Evolutionary conservation across 495 filamentous ascomycete genomes (phyloP).

Genomic region (Lasiosphaeria ovina): DNA sequence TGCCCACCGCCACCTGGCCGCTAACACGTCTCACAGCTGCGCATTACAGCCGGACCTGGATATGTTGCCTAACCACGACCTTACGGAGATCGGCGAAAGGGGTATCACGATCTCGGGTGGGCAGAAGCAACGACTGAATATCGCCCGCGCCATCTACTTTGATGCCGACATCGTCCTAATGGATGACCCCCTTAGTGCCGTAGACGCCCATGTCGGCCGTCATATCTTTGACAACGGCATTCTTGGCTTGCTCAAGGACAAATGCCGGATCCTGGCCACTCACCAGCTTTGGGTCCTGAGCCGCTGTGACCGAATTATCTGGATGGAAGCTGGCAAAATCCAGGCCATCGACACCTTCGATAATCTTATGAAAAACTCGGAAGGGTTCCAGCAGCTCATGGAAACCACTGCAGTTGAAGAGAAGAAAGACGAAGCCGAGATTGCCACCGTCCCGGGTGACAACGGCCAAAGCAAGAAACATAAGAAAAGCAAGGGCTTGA

Average conservation of each 20-base stretch:
- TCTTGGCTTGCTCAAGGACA: slow-evolving; percentile 80
- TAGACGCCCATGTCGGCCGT: slow-evolving; percentile 83
- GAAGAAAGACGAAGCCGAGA: slow-evolving; percentile 48
- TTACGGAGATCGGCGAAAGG: slow-evolving; percentile 74
- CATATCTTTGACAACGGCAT: slow-evolving; percentile 98
- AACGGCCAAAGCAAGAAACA: slow-evolving; percentile 58
- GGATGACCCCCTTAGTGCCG: slow-evolving; percentile 80
- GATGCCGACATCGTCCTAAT: slow-evolving; percentile 78
- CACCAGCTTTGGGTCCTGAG: slow-evolving; percentile 92
- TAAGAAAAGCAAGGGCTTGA: slow-evolving; percentile 65
- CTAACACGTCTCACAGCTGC: slow-evolving; percentile 52
- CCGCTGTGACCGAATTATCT: slow-evolving; percentile 86
- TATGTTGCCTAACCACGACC: slow-evolving; percentile 71
- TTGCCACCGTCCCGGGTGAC: slow-evolving; percentile 41
- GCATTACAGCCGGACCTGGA: slow-evolving; percentile 70
- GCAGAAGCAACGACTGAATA: slow-evolving; percentile 81
- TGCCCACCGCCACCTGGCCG: not conserved
- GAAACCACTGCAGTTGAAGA: slow-evolving; percentile 76
- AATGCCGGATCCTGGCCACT: slow-evolving; percentile 87
- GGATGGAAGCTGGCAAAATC: slow-evolving; percentile 83
- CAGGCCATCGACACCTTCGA: slow-evolving; percentile 83
- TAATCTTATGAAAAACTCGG: slow-evolving; percentile 74
- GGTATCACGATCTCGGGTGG: slow-evolving; percentile 82
- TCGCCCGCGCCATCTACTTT: slow-evolving; percentile 82
- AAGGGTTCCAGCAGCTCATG: slow-evolving; percentile 77